These are phyloP conservation scores for Colletotrichum zoysiae DNA, from an alignment of 2,329 filamentous ascomycete genomes.

Conservation along the genomic window DNA sequence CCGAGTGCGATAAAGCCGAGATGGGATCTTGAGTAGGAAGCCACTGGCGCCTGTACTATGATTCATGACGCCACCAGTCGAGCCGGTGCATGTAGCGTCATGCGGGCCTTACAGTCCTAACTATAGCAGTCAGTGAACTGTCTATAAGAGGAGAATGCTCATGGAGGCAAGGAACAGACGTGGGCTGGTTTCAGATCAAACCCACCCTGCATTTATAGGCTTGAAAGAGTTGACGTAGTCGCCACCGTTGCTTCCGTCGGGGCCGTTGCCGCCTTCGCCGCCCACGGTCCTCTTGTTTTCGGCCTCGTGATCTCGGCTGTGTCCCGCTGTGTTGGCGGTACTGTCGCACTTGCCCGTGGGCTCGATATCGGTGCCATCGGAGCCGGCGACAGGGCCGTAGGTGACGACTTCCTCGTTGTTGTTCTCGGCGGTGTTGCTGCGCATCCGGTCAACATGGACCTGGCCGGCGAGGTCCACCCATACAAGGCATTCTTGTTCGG, in stretches of 20 bases:
- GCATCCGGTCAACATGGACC: no score
- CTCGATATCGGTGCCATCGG: not conserved
- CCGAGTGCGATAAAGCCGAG: not conserved
- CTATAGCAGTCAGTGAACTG: not conserved
- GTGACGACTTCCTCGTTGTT: not conserved
- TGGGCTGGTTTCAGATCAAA: not conserved
- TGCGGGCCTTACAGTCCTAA: not conserved
- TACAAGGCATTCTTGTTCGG: no score
- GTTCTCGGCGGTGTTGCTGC: accelerated
- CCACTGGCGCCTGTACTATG: not conserved
- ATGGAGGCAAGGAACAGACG: not conserved
- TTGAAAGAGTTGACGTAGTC: not conserved
- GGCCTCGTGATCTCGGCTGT: not conserved
- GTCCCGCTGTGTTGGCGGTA: not conserved
- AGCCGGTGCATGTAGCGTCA: not conserved
- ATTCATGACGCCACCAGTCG: not conserved
- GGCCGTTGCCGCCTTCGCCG: not conserved
- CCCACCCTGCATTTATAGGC: not conserved
- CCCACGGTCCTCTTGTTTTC: not conserved
- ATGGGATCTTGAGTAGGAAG: not conserved
- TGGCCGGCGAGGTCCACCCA: no score
- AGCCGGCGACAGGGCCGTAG: not conserved
- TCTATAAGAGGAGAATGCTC: not conserved
- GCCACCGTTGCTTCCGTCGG: not conserved
- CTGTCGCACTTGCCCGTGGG: not conserved